These are phyloP conservation scores for Cardiosporidium cionae DNA, from an alignment of 169 alveolate genomes.

Conservation along the genomic window DNA sequence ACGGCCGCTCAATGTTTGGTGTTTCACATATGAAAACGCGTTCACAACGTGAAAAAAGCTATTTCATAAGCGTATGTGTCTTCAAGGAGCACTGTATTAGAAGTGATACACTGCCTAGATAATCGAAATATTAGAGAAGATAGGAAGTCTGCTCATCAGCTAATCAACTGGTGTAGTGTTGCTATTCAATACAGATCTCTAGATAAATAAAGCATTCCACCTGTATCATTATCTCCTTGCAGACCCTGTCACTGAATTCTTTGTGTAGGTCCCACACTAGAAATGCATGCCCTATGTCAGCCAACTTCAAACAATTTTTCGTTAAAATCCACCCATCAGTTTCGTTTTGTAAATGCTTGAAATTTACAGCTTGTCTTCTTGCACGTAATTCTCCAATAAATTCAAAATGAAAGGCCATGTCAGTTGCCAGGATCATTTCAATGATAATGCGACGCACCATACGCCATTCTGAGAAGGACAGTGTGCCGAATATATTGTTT, in stretches of 20 bases:
- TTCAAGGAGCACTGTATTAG: too few species aligned
- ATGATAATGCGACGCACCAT: constrained; percentile 15
- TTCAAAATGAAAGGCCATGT: constrained; percentile 62
- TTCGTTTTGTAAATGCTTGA: neutral
- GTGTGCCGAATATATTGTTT: neutral
- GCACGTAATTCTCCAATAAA: neutral
- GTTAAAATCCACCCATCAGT: neutral
- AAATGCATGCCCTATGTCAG: neutral
- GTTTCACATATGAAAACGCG: too few species aligned
- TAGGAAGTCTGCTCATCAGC: too few species aligned
- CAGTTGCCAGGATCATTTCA: constrained; percentile 60
- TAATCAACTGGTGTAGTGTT: too few species aligned
- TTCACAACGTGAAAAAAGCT: too few species aligned
- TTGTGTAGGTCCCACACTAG: neutral
- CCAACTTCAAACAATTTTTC: neutral
- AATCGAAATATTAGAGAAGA: too few species aligned
- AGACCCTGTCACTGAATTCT: neutral
- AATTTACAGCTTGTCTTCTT: neutral
- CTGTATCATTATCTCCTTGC: neutral
- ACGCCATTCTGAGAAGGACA: neutral
- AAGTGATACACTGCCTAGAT: too few species aligned
- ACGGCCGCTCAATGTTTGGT: too few species aligned
- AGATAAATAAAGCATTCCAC: too few species aligned
- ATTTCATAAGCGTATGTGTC: too few species aligned
- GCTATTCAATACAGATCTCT: too few species aligned